These are phyloP conservation scores for Chalciporus piperatus DNA, from an alignment of 768 basidiomycete genomes.

Conservation along the genomic window DNA sequence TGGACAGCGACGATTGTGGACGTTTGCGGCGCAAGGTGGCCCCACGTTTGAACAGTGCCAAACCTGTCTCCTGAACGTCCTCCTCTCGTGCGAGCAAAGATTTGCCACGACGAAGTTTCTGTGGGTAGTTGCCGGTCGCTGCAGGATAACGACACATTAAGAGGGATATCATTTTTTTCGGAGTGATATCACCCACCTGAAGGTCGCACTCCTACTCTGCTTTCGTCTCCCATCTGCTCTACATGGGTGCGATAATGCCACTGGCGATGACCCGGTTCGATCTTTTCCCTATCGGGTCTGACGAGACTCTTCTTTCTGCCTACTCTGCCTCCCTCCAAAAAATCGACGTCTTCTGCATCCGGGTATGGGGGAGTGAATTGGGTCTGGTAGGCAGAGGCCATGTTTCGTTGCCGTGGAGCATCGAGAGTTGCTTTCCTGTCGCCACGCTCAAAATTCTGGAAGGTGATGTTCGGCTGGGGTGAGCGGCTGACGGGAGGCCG, in stretches of 20 bases:
- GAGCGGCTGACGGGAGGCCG: slow-evolving; percentile 21
- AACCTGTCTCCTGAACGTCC: slow-evolving; percentile 86
- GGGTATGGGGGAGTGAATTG: slow-evolving; percentile 40
- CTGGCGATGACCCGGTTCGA: slow-evolving; percentile 89
- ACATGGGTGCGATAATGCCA: slow-evolving; percentile 94
- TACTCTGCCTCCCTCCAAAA: slow-evolving; percentile 50
- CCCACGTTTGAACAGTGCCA: slow-evolving; percentile 87
- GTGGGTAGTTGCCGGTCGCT: slow-evolving; percentile 82
- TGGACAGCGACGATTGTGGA: slow-evolving; percentile 39
- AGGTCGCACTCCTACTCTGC: slow-evolving; percentile 70
- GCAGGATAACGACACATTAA: slow-evolving; percentile 6
- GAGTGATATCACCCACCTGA: slow-evolving; percentile 61
- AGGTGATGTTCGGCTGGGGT: slow-evolving; percentile 53
- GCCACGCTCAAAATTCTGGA: slow-evolving; percentile 66
- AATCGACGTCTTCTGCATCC: slow-evolving; percentile 32
- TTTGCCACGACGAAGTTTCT: slow-evolving; percentile 72
- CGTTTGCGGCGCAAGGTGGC: slow-evolving; percentile 76
- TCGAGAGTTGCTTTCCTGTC: slow-evolving; percentile 62
- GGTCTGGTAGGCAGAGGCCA: slow-evolving; percentile 45
- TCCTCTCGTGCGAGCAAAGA: slow-evolving; percentile 90
- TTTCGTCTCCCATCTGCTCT: slow-evolving; percentile 69
- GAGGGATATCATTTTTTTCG: background rate
- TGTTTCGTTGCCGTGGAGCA: slow-evolving; percentile 46
- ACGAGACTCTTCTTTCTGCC: slow-evolving; percentile 90
- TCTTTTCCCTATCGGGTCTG: slow-evolving; percentile 91